Evolutionary conservation across 371 early-diverging fungal genomes (phyloP).

Genomic region (Parasitella parasitica): DNA sequence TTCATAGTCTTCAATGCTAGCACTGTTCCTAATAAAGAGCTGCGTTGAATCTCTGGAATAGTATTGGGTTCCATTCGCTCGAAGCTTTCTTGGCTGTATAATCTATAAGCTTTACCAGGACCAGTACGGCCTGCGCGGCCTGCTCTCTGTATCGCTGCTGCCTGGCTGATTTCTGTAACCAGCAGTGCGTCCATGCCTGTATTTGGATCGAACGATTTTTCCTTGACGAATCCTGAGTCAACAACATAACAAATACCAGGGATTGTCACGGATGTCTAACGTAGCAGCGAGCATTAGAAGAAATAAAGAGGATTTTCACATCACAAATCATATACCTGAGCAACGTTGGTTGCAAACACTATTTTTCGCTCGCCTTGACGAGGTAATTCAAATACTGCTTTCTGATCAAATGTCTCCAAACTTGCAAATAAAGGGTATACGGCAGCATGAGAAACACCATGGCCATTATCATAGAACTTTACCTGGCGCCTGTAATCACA

Average conservation of each 20-base stretch:
- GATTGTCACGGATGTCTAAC: slow-evolving; percentile 72
- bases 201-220: slow-evolving; percentile 77
- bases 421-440: slow-evolving; percentile 92
- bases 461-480: slow-evolving; percentile 49
- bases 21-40: slow-evolving; percentile 87
- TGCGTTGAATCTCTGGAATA: slow-evolving; percentile 94
- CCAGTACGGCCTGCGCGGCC: slow-evolving; percentile 96
- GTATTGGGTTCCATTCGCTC: slow-evolving; percentile 81
- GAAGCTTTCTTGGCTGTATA: slow-evolving; percentile 91
- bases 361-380: slow-evolving; percentile 85
- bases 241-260: slow-evolving; percentile 91
- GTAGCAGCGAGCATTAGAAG: no score
- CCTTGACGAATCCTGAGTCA: slow-evolving; percentile 92
- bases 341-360: slow-evolving; percentile 99
- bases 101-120: slow-evolving; percentile 93
- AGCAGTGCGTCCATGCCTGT: slow-evolving; percentile 85
- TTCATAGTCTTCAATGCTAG: slow-evolving; percentile 89
- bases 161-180: slow-evolving; percentile 82
- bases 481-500: slow-evolving; percentile 38
- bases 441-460: slow-evolving; percentile 50
- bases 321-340: slow-evolving; percentile 96
- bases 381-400: slow-evolving; percentile 89
- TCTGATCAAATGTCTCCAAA: slow-evolving; percentile 87
- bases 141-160: slow-evolving; percentile 95
- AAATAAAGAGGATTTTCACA: no score